phyloP scores from a whole-genome alignment of 441 rosid species.

The Macaranga tanarius region DNA sequence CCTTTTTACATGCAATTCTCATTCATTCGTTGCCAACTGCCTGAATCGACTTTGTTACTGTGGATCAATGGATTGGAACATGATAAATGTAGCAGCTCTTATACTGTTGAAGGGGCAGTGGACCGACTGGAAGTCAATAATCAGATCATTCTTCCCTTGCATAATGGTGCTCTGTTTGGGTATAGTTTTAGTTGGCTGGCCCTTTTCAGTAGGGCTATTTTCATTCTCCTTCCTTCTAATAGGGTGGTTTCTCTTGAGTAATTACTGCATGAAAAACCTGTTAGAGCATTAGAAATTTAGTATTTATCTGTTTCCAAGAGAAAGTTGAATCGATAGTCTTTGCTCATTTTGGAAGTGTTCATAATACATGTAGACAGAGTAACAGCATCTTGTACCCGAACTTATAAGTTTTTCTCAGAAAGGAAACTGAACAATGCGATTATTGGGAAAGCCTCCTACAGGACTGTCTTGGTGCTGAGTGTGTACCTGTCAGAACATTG shows the following conservation, averaged over 20 bases:
- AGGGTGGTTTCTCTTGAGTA: conserved; percentile 65
- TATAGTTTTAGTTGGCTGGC: conserved; percentile 67
- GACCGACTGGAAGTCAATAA: conserved; percentile 48
- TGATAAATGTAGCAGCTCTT: conserved; percentile 67
- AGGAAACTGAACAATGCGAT: background rate
- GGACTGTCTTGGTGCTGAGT: too few species aligned
- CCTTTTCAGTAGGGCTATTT: conserved; percentile 67
- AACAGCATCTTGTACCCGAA: conserved; percentile 2
- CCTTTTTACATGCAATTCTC: conserved; percentile 86
- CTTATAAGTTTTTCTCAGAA: conserved; percentile 14
- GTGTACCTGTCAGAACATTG: too few species aligned
- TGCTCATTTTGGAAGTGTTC: conserved; percentile 18
- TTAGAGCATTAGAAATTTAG: conserved; percentile 42
- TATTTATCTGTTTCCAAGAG: background rate
- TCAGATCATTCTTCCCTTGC: conserved; percentile 74
- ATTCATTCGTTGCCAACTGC: conserved; percentile 74
- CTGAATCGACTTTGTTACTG: conserved; percentile 70
- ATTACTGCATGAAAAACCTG: conserved; percentile 57
- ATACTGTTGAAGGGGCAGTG: conserved; percentile 64
- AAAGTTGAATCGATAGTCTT: conserved; percentile 2
- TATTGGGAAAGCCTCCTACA: too few species aligned
- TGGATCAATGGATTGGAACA: conserved; percentile 82
- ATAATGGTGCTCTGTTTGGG: conserved; percentile 56
- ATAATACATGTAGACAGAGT: conserved; percentile 12
- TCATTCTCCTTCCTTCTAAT: conserved; percentile 59